A percentile compares a stretch with the other conserved stretches of the same genome.
These are phyloP conservation scores for Endoconidiophora polonica DNA, from an alignment of 2,329 filamentous ascomycete species.

Conservation along the genomic window DNA sequence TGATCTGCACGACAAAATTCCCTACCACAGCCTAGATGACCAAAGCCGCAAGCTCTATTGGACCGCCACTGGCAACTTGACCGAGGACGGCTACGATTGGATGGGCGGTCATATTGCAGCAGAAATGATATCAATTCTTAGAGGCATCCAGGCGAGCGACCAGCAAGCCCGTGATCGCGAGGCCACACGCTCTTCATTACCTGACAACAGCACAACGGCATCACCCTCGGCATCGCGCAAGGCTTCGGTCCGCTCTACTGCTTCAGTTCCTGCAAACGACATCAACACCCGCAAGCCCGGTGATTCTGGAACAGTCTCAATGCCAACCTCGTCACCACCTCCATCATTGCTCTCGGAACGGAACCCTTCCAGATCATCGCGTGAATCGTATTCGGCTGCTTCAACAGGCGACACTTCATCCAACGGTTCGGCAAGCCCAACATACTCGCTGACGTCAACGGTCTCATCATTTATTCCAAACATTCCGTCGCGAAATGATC, in stretches of 20 bases:
- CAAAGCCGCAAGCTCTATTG: conserved; percentile 34
- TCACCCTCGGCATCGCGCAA: conserved; percentile 3
- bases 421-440: conserved; percentile 8
- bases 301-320: not conserved
- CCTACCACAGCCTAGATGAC: conserved; percentile 33
- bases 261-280: conserved; percentile 10
- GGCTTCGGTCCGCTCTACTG: not conserved
- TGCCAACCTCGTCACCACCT: not conserved
- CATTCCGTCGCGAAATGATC: too few species aligned
- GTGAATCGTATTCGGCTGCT: not conserved
- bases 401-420: conserved; percentile 1
- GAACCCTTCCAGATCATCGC: not conserved
- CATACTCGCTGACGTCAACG: conserved; percentile 6
- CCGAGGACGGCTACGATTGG: conserved; percentile 40
- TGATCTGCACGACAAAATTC: conserved; percentile 37
- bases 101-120: conserved; percentile 42
- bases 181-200: not conserved
- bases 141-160: not conserved
- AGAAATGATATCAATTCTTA: conserved; percentile 31
- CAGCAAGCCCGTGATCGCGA: conserved; percentile 12
- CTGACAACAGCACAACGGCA: not conserved
- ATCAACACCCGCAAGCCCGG: conserved; percentile 12
- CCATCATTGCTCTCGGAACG: not conserved
- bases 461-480: not conserved
- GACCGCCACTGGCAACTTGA: conserved; percentile 46